Base-by-base conservation (phyloP, 2,329 filamentous ascomycete genomes). In the Trichoderma guizhouense region DNA sequence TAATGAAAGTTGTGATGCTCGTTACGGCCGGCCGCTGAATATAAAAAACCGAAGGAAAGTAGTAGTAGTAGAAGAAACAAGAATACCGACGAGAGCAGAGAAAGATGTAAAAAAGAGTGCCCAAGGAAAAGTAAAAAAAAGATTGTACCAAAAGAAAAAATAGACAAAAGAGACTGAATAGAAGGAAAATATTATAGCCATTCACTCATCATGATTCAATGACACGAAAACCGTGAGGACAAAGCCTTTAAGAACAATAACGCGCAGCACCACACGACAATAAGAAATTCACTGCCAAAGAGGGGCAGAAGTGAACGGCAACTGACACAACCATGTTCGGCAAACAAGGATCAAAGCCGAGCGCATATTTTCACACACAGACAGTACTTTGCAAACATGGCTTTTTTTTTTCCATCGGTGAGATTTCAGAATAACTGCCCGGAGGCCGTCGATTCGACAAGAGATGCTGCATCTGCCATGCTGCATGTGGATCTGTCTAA, bases 11-110 rank as follows among this genome's bases (percentile, higher is more conserved):
- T 5, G 30, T 36, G 14, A 51, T 53, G 30, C 26, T 62, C 7
- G 72, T 71, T 47, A 69, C 74, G 72, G 72, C 72, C 72, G 61
- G 70, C 70, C 72, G 72, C 62, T 32, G 66, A 53, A 36, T 18
- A 64, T 58, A 32, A 18, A 18, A 55, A 18, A 39, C 34, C 32
- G 12, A 28, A 61, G 24, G 15, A 26, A 26, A 66, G 43, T 28
- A 14, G 32, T 24, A n/a, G 32, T 24, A 55, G 51, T 26, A 39
- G 28, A 12, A 30, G 18, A 58, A 43, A n/a, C 28, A n/a, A 15
- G 21, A 39, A 43, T 26, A 15, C 15, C n/a, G 66, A 69, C 14
- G 51, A 60, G 18, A 47, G 26, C n/a, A 60, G 36, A 34, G 34
- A 47, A 21, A 28, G 43, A 14, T 9, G 63, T 55, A 57, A 39